These are phyloP conservation scores for Kazachstania psychrophila DNA, from an alignment of 805 yeast species.

Conservation along the genomic window DNA sequence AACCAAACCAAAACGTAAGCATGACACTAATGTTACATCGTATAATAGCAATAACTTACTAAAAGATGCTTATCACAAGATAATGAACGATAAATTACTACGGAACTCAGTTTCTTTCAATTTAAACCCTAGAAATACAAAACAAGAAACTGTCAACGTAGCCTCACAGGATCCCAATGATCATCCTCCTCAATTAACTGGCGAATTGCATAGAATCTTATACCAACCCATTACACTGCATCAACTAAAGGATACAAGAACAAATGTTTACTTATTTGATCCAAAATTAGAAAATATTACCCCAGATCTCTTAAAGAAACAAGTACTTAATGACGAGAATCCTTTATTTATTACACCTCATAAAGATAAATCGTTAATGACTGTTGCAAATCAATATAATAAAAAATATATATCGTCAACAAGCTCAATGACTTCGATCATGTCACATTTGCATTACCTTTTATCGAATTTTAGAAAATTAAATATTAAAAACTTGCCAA, in stretches of 20 bases:
- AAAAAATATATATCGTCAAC: conserved; percentile 64
- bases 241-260: conserved; percentile 65
- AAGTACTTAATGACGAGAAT: background rate
- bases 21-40: no score
- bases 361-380: conserved; percentile 45
- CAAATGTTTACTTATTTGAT: conserved; percentile 61
- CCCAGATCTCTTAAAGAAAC: conserved; percentile 25
- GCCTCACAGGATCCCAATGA: conserved; percentile 5
- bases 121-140: conserved; percentile 4
- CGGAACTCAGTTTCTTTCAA: conserved; percentile 3
- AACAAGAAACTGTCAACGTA: conserved; percentile 13
- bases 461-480: conserved; percentile 53
- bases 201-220: conserved; percentile 59
- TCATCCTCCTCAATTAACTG: conserved; percentile 47
- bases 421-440: conserved; percentile 71
- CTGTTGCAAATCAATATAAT: conserved; percentile 34
- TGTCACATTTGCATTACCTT: conserved; percentile 66
- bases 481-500: conserved; percentile 32
- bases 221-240: conserved; percentile 73
- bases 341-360: conserved; percentile 54
- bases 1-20: background rate
- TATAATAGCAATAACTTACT: background rate
- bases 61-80: background rate
- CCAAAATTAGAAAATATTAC: conserved; percentile 48
- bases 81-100: background rate